A percentile compares a stretch with the other conserved stretches of the same genome.
Evolutionary conservation across 2,329 filamentous ascomycete species (phyloP).

Genomic region (Coniella vitis): DNA sequence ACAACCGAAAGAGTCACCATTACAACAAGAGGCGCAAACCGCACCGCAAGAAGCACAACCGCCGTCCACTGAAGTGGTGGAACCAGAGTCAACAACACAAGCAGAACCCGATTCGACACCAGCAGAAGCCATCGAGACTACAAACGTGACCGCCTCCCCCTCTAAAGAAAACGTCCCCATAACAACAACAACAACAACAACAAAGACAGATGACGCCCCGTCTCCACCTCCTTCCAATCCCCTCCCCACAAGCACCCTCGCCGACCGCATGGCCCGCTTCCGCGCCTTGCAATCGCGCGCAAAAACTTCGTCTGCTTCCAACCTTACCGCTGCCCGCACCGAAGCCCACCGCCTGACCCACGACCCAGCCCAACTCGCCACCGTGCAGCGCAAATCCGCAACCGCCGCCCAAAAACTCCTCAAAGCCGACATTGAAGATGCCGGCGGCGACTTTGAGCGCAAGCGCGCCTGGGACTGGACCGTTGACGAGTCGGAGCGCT

Average conservation of each 20-base stretch:
- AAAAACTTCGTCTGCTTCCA: slow-evolving; percentile 63
- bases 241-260: slow-evolving; percentile 35
- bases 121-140: slow-evolving; percentile 2
- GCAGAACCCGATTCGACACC: slow-evolving; percentile 3
- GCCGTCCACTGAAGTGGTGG: slow-evolving; percentile 6
- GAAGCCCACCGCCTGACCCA: slow-evolving; percentile 74
- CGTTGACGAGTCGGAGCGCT: slow-evolving; percentile 84
- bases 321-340: slow-evolving; percentile 75
- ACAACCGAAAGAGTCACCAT: background rate
- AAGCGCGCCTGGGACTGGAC: slow-evolving; percentile 99
- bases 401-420: slow-evolving; percentile 88
- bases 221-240: background rate
- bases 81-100: background rate
- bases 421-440: slow-evolving; percentile 81
- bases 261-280: slow-evolving; percentile 74
- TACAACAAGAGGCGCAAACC: background rate
- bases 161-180: background rate
- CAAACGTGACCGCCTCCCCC: slow-evolving; percentile 12
- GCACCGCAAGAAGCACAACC: slow-evolving; percentile 1
- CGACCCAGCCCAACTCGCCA: slow-evolving; percentile 69
- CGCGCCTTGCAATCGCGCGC: slow-evolving; percentile 79
- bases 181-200: too few species aligned
- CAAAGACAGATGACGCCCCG: too few species aligned
- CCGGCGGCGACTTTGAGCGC: slow-evolving; percentile 89
- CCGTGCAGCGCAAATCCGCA: slow-evolving; percentile 78